Conservation (phyloP, 768 basidiomycete genomes). For the Rhizopogon roseolus region DNA sequence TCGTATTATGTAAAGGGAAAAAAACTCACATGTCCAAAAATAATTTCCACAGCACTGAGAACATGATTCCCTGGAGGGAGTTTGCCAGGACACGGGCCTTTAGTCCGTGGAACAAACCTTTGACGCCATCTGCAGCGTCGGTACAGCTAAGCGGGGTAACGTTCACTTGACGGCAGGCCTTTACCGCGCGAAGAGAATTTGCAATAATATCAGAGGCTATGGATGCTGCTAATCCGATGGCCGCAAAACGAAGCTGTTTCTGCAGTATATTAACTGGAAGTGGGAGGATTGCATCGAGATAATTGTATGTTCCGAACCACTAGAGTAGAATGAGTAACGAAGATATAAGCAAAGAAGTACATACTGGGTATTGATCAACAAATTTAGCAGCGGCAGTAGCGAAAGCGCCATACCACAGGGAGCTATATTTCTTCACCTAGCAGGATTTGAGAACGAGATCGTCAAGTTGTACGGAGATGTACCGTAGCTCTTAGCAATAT, state of each 20-base stretch:
- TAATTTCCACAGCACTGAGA: constrained; percentile 85
- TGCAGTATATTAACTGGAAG: constrained; percentile 43
- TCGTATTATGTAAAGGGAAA: not conserved
- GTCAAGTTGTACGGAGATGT: constrained; percentile 10
- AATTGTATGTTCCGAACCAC: constrained; percentile 89
- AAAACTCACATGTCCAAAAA: constrained; percentile 81
- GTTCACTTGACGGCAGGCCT: constrained; percentile 93
- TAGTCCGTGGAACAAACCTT: constrained; percentile 81
- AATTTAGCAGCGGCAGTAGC: constrained; percentile 94
- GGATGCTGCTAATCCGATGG: constrained; percentile 89
- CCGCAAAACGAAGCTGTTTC: constrained; percentile 72
- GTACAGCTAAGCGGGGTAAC: constrained; percentile 74
- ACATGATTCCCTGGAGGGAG: constrained; percentile 88
- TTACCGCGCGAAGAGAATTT: constrained; percentile 88
- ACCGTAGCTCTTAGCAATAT: constrained; percentile 64
- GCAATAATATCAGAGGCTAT: constrained; percentile 81
- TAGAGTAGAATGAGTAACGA: constrained; percentile 22
- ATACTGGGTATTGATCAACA: constrained; percentile 84
- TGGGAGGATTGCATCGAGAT: constrained; percentile 61
- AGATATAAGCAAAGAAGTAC: constrained; percentile 14
- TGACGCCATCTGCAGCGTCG: constrained; percentile 74
- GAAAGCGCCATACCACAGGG: constrained; percentile 86
- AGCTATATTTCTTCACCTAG: constrained; percentile 64
- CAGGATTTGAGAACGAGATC: not conserved
- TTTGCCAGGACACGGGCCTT: constrained; percentile 88